These are phyloP conservation scores for Naganishia albida DNA, from an alignment of 1,284 basidiomycete species.

Conservation along the genomic window DNA sequence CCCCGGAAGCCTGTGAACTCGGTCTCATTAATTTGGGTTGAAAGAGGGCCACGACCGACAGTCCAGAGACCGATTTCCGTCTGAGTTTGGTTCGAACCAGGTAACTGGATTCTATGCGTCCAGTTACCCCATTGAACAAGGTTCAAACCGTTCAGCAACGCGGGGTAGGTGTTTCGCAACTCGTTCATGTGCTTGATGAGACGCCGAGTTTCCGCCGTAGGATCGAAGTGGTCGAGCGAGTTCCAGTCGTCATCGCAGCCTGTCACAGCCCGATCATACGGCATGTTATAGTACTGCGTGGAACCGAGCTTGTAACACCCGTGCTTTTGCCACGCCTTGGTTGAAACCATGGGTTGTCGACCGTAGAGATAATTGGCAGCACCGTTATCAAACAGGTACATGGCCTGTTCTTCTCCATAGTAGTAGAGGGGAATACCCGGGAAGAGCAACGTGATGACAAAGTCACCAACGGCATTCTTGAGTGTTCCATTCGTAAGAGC, in stretches of 20 bases:
- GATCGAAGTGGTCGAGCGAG: constrained; percentile 87
- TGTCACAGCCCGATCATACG: constrained; percentile 70
- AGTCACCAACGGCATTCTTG: constrained; percentile 70
- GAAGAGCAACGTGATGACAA: constrained; percentile 76
- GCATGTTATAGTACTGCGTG: constrained; percentile 85
- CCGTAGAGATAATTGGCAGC: constrained; percentile 84
- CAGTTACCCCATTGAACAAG: constrained; percentile 77
- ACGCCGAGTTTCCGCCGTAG: constrained; percentile 74
- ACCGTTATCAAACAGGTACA: constrained; percentile 79
- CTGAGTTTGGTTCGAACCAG: constrained; percentile 74
- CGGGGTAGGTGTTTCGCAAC: constrained; percentile 67
- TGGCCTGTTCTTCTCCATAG: constrained; percentile 84
- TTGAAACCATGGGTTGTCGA: constrained; percentile 84
- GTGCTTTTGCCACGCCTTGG: constrained; percentile 82
- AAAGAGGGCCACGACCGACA: constrained; percentile 66
- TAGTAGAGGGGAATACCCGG: constrained; percentile 81
- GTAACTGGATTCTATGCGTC: constrained; percentile 72
- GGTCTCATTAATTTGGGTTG: constrained; percentile 58
- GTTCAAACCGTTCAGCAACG: constrained; percentile 80
- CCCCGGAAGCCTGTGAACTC: constrained; percentile 54
- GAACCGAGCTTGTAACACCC: constrained; percentile 87
- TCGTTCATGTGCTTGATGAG: constrained; percentile 71
- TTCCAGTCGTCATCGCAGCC: constrained; percentile 87
- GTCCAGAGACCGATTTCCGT: constrained; percentile 88
- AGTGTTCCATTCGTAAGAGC: constrained; percentile 78